Evolutionary conservation across 192 early-diverging fungal species (phyloP), one percentile per base, ranked within the genome.

Genomic region (Geranomyces variabilis): DNA sequence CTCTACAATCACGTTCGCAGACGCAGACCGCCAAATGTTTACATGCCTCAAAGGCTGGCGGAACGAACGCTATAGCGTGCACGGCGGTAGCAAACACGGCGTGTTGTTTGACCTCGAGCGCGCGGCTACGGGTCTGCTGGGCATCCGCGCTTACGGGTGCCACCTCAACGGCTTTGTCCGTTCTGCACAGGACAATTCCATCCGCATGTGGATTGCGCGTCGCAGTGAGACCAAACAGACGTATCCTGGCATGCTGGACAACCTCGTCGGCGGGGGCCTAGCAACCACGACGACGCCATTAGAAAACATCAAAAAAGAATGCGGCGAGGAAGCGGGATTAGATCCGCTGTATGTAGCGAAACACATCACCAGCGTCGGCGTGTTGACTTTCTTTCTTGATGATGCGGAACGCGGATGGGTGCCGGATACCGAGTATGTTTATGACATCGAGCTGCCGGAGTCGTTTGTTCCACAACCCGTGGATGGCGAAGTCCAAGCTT

Each of bases 141-240:
- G 94, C 7, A 79, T 96, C 0, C 85, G 90, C 17, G 86, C 90
- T 1, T 97, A 89, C 67, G 97, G 97, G 21, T 91, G 92, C 26
- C 95, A 99, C 77, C 55, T 97, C 58, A 99, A 95, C 79, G 95
- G 90, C 0, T 92, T 79, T 75, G 81, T 87, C 1, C 73, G 77
- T 0, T 79, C 77, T 6, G 28, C 30, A 33, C 49, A 29, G 17
- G 45, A 59, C 41, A 66, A 67, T 12, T 51, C 80, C 19, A 71
- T 91, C 15, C 80, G 86, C 45, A 91, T 98, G 91, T 99, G 97
- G 96, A 84, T 96, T 34, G 96, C 91, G 0, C 77, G 84, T 62
- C 88, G 97, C 10, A 86, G 91, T 13, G 26, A 72, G 10, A 90
- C 83, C 0, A 98, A 98, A 67, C 91, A 84, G 28, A 97, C 94